Conservation (phyloP, 768 basidiomycete species). For the Rubroboletus satanas region DNA sequence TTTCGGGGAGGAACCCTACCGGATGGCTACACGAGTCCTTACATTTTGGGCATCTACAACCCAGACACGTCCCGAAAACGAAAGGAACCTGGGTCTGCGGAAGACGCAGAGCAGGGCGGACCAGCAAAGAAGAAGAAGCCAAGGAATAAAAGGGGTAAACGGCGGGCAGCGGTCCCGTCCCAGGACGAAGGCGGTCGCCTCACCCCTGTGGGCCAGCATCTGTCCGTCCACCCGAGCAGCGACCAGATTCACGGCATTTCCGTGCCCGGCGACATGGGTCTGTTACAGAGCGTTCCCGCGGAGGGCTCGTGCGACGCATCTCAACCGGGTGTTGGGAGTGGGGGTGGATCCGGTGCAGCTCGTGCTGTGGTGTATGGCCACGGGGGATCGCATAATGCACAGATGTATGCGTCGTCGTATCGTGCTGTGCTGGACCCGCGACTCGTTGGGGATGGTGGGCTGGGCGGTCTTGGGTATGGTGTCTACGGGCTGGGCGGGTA, state of each 20-base stretch:
- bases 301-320: constrained; percentile 17
- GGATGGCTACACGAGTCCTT: constrained; percentile 38
- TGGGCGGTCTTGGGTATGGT: background rate
- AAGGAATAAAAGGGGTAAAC: constrained; percentile 28
- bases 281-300: constrained; percentile 6
- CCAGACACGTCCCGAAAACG: constrained; percentile 34
- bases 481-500: background rate
- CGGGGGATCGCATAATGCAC: background rate
- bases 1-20: constrained; percentile 45
- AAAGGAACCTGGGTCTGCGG: constrained; percentile 28
- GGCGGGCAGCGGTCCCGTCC: constrained; percentile 15
- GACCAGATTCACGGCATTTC: constrained; percentile 19
- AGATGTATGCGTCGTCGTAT: constrained; percentile 5
- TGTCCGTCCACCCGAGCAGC: constrained; percentile 1
- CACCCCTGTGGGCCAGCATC: background rate
- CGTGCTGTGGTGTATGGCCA: constrained; percentile 1
- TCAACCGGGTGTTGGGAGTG: constrained; percentile 15
- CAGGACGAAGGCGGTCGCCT: constrained; percentile 5
- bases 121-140: constrained; percentile 23
- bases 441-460: background rate
- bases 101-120: constrained; percentile 15
- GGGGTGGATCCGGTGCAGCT: constrained; percentile 13
- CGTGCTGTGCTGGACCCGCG: constrained; percentile 12
- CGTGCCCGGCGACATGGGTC: constrained; percentile 17
- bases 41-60: constrained; percentile 27